A percentile compares a stretch with the other conserved stretches of the same genome.
These are phyloP conservation scores for Helicocarpus griseus DNA, from an alignment of 2,329 filamentous ascomycete species.

Conservation along the genomic window DNA sequence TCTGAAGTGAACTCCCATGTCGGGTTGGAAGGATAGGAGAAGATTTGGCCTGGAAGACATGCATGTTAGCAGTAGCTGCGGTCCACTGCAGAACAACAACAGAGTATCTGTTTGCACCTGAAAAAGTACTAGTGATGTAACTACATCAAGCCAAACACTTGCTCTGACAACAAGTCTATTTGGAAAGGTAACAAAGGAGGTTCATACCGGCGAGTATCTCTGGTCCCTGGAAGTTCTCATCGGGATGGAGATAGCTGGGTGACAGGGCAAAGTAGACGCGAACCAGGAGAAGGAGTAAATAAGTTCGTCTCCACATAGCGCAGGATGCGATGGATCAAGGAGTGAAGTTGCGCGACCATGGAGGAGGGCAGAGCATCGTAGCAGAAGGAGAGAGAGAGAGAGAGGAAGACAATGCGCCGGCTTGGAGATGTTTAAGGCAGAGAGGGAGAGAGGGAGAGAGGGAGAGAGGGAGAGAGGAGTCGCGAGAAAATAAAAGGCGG, in stretches of 20 bases:
- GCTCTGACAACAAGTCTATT: neutral
- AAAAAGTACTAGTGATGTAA: no score
- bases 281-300: conserved; percentile 73
- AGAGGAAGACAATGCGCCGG: no score
- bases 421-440: neutral
- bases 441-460: neutral
- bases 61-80: neutral
- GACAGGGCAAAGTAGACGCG: conserved; percentile 90
- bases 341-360: neutral
- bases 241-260: conserved; percentile 93
- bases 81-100: no score
- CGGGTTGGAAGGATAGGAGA: conserved; percentile 76
- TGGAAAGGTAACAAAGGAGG: neutral
- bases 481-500: no score
- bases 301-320: conserved; percentile 81
- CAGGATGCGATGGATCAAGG: neutral
- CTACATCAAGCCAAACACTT: no score
- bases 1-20: conserved; percentile 95
- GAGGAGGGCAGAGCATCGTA: neutral
- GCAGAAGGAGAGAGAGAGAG: neutral
- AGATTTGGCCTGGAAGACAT: conserved; percentile 64
- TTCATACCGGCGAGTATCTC: conserved; percentile 86
- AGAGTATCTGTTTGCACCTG: no score
- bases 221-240: conserved; percentile 98
- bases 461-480: no score